Base-by-base conservation (phyloP, 257 asterid species). In the Eustoma russellianum region DNA sequence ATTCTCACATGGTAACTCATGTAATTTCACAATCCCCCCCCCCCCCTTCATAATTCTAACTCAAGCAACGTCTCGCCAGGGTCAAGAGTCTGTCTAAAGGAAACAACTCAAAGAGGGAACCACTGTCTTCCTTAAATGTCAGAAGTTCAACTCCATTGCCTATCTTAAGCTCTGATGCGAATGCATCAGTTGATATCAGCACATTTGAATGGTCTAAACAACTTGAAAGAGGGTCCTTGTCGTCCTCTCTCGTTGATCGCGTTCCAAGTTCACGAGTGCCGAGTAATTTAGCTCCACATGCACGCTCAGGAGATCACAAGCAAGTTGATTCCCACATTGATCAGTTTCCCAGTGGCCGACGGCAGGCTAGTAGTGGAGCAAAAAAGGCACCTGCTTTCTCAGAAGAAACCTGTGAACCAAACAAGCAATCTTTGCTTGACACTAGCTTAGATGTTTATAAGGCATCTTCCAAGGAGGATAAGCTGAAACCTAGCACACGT, bases 11-110 rank as follows among this genome's bases (percentile, higher is more conserved):
- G 5, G 12, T 38, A 38, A 11, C 6, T 11, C 12, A 7, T 38
- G 43, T 38, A 7, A 7, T 38, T 8, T 11, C 12, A 11, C 12
- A 7, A 38, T 8, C 43, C 7, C 7, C 7, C 7, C 43, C 43
- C 12, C 8, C 12, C 43, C 9, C 41, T 35, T 38, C 43, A 38
- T 38, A 38, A 7, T 38, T 38, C 43, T 8, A 7, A 11, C 12
- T 38, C 2, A 1, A 38, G 9, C 12, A 38, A 38, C 2, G 43
- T 38, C 17, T 35, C 14, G 13, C 18, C 65, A 72, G 78, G 68
- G 78, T 67, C 30, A 72, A 72, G 74, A 67, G 78, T 56, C 70
- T 72, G 48, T 72, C 78, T 2, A 72, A 72, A 41, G 78, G 77
- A 17, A 63, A 51, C 61, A 59, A 55, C 62, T 63, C 74, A 17